These are phyloP conservation scores for Globisporangium rhizosaccharum DNA, from an alignment of 352 stramenopile species.

Conservation along the genomic window DNA sequence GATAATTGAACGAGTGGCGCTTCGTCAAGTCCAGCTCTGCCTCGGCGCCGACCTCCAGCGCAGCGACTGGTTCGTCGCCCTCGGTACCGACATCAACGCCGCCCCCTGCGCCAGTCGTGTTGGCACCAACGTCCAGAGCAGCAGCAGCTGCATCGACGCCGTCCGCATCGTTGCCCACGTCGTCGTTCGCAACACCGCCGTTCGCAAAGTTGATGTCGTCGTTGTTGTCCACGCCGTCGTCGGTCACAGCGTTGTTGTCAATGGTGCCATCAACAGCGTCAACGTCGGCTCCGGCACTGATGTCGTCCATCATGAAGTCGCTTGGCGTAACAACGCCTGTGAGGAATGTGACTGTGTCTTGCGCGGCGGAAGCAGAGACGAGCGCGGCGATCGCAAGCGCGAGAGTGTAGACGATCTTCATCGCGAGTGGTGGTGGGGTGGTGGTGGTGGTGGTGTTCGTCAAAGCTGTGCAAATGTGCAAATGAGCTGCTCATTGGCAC, in stretches of 20 bases:
- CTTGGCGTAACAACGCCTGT: neutral
- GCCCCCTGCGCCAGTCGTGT: neutral
- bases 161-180: neutral
- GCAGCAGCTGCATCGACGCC: neutral
- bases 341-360: neutral
- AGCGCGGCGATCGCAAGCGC: neutral
- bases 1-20: constrained; percentile 1
- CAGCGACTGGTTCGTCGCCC: neutral
- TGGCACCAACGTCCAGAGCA: neutral
- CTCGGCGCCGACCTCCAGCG: constrained; percentile 4
- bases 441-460: neutral
- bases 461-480: neutral
- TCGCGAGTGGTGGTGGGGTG: neutral
- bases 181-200: neutral
- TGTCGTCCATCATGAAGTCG: neutral
- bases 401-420: neutral
- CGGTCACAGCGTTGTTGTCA: neutral
- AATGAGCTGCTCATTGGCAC: neutral
- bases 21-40: neutral
- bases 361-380: neutral
- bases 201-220: neutral
- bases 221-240: neutral
- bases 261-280: neutral
- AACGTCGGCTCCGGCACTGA: neutral
- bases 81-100: neutral